Percentiles rank a stretch among this genome's conserved stretches.
Evolutionary conservation across 2,329 filamentous ascomycete species (phyloP).

Genomic region (Exophiala dermatitidis): DNA sequence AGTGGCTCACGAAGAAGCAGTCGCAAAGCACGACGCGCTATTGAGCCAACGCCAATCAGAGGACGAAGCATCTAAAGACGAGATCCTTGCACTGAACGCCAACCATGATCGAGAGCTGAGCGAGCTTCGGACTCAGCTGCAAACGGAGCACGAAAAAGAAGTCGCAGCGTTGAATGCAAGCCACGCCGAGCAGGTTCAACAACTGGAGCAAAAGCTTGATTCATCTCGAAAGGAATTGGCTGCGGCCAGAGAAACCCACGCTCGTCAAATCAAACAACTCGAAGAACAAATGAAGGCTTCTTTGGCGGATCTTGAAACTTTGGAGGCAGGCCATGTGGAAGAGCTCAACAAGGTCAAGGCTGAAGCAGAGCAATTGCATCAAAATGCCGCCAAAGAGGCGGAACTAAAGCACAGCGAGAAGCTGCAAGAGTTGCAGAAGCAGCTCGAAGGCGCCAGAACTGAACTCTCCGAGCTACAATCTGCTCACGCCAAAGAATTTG

Average conservation of each 20-base stretch:
- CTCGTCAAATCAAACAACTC: constrained; percentile 17
- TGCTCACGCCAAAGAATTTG: constrained; percentile 31
- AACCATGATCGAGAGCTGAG: constrained; percentile 12
- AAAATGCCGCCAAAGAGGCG: constrained; percentile 13
- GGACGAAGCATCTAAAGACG: constrained; percentile 7
- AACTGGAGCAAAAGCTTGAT: constrained; percentile 32
- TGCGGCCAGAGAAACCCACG: constrained; percentile 15
- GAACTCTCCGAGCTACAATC: constrained; percentile 20
- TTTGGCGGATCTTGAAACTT: constrained; percentile 13
- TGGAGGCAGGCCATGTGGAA: constrained; percentile 18
- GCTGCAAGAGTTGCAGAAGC: constrained; percentile 11
- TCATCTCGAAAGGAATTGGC: constrained; percentile 30
- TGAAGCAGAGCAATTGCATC: constrained; percentile 12
- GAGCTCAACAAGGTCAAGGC: constrained; percentile 16
- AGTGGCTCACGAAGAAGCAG: constrained; percentile 4
- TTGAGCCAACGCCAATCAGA: constrained; percentile 6
- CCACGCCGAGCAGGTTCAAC: constrained; percentile 32
- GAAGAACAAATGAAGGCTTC: constrained; percentile 21
- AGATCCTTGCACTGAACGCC: constrained; percentile 12
- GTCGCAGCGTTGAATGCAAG: constrained; percentile 21
- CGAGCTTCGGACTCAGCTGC: constrained; percentile 1
- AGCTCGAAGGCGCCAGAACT: constrained; percentile 14
- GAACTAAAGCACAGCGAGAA: constrained; percentile 13
- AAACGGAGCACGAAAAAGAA: constrained; percentile 12
- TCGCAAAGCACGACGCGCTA: constrained; percentile 4